Evolutionary conservation across 2,329 filamentous ascomycete species (phyloP).

Genomic region (Fusarium bulbicola): DNA sequence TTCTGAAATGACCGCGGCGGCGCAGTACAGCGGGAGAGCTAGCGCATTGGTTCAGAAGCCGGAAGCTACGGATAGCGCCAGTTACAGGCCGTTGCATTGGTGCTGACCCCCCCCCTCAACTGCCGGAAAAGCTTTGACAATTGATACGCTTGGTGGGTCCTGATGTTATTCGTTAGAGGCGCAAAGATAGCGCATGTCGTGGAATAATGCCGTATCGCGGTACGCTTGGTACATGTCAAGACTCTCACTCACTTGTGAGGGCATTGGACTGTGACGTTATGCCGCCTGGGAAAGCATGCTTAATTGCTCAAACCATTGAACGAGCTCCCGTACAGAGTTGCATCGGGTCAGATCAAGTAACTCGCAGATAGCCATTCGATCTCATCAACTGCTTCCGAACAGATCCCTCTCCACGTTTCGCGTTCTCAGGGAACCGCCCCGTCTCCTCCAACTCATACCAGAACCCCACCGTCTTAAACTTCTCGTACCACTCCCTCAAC

Average conservation of each 20-base stretch:
- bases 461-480: not conserved
- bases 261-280: not conserved
- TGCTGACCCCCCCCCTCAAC: not conserved
- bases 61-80: not conserved
- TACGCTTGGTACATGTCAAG: too few relatives aligned
- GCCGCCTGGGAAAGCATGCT: too few relatives aligned
- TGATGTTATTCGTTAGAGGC: not conserved
- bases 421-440: not conserved
- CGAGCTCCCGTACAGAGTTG: not conserved
- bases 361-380: fast-evolving
- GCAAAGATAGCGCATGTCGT: not conserved
- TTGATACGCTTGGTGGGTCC: not conserved
- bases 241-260: not conserved
- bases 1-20: not conserved
- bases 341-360: not conserved
- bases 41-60: not conserved
- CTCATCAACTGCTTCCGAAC: not conserved
- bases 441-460: not conserved
- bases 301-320: too few relatives aligned
- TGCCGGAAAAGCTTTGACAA: not conserved
- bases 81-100: not conserved
- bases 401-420: not conserved
- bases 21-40: not conserved
- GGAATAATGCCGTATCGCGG: not conserved
- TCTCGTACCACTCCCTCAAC: not conserved